Evolutionary conservation across 176 grass and related monocot species (phyloP).

Genomic region (Hsuehochloa calcarea): DNA sequence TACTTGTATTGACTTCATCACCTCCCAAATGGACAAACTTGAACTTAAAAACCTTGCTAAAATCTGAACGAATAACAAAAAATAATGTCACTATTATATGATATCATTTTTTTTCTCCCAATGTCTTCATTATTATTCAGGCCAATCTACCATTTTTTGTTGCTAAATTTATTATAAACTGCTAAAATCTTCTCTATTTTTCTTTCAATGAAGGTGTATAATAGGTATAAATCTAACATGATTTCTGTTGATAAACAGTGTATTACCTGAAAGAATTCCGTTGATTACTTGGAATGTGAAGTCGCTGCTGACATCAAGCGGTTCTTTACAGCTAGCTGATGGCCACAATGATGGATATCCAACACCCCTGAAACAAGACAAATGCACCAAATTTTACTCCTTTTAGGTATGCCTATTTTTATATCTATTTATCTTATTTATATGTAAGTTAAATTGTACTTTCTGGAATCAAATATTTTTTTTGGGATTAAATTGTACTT

Average conservation of each 20-base stretch:
- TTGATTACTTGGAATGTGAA: conserved; percentile 88
- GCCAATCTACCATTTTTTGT: neutral
- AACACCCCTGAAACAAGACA: conserved; percentile 57
- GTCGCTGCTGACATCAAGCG: conserved; percentile 83
- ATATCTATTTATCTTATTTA: neutral
- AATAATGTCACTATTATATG: neutral
- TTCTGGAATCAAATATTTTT: neutral
- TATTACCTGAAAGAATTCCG: conserved; percentile 90
- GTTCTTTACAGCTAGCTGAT: conserved; percentile 66
- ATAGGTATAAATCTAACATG: neutral
- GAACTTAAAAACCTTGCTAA: conserved; percentile 96
- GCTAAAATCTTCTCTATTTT: neutral
- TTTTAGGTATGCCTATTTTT: neutral
- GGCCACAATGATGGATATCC: conserved; percentile 90
- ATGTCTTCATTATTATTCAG: neutral
- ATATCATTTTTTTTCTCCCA: neutral
- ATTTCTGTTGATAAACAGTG: conserved; percentile 8
- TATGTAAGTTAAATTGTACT: neutral
- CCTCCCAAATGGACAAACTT: conserved; percentile 97
- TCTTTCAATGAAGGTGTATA: neutral
- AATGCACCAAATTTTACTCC: neutral
- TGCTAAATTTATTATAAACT: neutral
- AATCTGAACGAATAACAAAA: conserved; percentile 64
- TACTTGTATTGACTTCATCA: conserved; percentile 91
- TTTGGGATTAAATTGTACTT: neutral